Conservation (phyloP, 2,329 filamentous ascomycete species). For the Decorospora gaudefroyi region DNA sequence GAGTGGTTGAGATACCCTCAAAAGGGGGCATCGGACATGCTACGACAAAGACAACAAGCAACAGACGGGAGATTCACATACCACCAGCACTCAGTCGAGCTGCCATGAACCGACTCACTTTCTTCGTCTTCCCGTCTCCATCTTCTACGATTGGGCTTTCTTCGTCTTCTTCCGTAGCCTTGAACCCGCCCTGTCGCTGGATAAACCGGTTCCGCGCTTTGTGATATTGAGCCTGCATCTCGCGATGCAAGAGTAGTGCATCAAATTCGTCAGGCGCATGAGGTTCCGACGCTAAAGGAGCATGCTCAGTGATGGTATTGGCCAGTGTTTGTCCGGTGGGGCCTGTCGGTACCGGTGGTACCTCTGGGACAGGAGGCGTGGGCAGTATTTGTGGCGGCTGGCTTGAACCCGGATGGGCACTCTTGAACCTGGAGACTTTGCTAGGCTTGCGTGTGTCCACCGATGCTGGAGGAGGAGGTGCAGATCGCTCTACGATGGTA, state of each 20-base stretch:
- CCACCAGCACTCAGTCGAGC: constrained; percentile 58
- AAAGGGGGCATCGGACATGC: neutral
- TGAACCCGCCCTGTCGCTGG: constrained; percentile 79
- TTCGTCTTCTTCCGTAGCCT: constrained; percentile 67
- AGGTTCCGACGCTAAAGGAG: constrained; percentile 41
- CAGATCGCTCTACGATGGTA: constrained; percentile 42
- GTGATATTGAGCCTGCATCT: constrained; percentile 83
- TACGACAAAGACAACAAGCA: neutral
- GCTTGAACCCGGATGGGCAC: constrained; percentile 30
- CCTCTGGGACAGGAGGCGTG: constrained; percentile 29
- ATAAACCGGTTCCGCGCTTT: constrained; percentile 81
- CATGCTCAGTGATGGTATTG: constrained; percentile 61
- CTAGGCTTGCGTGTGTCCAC: constrained; percentile 30
- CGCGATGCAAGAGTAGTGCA: constrained; percentile 70
- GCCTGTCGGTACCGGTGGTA: constrained; percentile 44
- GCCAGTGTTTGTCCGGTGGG: constrained; percentile 61
- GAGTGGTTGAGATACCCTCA: neutral
- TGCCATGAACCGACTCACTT: constrained; percentile 74
- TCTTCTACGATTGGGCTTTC: constrained; percentile 69
- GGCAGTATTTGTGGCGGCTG: constrained; percentile 23
- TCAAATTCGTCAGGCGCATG: constrained; percentile 61
- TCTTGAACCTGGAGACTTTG: constrained; percentile 52
- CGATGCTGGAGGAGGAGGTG: constrained; percentile 15
- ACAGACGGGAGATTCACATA: constrained; percentile 25
- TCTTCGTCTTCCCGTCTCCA: constrained; percentile 62